Evolutionary conservation across 495 filamentous ascomycete genomes (phyloP).

Genomic region (Penicillium subrubescens): DNA sequence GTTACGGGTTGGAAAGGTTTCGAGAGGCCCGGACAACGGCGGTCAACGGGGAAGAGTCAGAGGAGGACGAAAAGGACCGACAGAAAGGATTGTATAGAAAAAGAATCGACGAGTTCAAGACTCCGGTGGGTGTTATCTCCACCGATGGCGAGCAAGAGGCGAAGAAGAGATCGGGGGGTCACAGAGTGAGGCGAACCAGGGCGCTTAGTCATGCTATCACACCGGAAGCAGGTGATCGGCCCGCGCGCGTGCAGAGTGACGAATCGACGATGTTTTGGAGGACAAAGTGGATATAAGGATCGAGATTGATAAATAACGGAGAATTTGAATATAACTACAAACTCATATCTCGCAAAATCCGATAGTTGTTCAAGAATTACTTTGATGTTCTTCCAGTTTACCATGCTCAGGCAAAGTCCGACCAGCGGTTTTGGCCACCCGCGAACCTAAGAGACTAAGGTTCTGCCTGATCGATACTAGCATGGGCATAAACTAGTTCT

Average conservation of each 20-base stretch:
- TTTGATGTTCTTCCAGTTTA: background rate
- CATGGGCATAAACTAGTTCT: constrained; percentile 9
- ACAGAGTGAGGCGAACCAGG: constrained; percentile 1
- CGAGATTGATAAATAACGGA: background rate
- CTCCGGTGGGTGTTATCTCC: constrained; percentile 13
- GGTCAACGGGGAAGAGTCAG: background rate
- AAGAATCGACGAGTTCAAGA: background rate
- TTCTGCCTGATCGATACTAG: constrained; percentile 14
- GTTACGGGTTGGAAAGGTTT: constrained; percentile 7
- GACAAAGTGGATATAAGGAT: background rate
- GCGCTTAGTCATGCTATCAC: constrained; percentile 24
- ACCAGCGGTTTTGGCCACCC: constrained; percentile 2
- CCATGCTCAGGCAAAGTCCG: background rate
- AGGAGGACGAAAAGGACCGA: constrained; percentile 16
- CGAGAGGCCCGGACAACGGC: constrained; percentile 9
- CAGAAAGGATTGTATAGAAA: constrained; percentile 10
- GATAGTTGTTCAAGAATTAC: background rate
- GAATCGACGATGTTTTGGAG: background rate
- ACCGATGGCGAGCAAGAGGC: constrained; percentile 13
- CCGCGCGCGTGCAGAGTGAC: constrained; percentile 9
- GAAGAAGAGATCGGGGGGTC: constrained; percentile 10
- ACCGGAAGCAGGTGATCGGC: constrained; percentile 9
- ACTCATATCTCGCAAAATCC: background rate
- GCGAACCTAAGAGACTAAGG: background rate
- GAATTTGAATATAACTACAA: background rate